These are phyloP conservation scores for Backusella tarrabulga DNA, from an alignment of 192 early-diverging fungal species.

Conservation along the genomic window DNA sequence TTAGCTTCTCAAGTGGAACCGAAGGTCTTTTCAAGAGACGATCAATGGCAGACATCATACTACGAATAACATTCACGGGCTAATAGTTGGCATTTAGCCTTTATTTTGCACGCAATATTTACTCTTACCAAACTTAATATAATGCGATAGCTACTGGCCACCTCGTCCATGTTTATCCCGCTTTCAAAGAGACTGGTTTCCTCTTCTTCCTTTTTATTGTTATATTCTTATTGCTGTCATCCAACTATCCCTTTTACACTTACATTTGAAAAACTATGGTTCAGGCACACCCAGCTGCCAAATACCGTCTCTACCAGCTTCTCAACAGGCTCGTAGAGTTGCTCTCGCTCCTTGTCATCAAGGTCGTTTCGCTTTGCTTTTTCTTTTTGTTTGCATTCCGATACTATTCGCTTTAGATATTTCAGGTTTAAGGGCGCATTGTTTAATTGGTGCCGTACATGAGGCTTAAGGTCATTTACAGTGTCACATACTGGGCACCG, in stretches of 20 bases:
- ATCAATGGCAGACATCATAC: conserved; percentile 78
- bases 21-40: conserved; percentile 65
- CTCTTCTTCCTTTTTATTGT: conserved; percentile 35
- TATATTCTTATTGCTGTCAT: neutral
- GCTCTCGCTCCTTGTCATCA: conserved; percentile 14
- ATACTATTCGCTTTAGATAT: conserved; percentile 19
- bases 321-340: conserved; percentile 32
- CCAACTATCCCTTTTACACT: neutral
- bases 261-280: conserved; percentile 59
- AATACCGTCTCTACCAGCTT: conserved; percentile 37
- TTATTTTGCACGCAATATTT: neutral
- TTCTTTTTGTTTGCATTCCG: conserved; percentile 20
- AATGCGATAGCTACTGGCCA: conserved; percentile 61
- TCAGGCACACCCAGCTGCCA: conserved; percentile 59
- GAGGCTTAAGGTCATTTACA: conserved; percentile 67
- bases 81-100: conserved; percentile 27
- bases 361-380: neutral
- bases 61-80: conserved; percentile 59
- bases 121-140: conserved; percentile 55
- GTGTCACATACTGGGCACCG: conserved; percentile 92
- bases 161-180: conserved; percentile 62
- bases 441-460: neutral
- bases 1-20: conserved; percentile 30
- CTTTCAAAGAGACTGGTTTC: conserved; percentile 48
- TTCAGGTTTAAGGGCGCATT: conserved; percentile 22